phyloP scores from a whole-genome alignment of 176 grass and related monocot species.

The Zoysia japonica region DNA sequence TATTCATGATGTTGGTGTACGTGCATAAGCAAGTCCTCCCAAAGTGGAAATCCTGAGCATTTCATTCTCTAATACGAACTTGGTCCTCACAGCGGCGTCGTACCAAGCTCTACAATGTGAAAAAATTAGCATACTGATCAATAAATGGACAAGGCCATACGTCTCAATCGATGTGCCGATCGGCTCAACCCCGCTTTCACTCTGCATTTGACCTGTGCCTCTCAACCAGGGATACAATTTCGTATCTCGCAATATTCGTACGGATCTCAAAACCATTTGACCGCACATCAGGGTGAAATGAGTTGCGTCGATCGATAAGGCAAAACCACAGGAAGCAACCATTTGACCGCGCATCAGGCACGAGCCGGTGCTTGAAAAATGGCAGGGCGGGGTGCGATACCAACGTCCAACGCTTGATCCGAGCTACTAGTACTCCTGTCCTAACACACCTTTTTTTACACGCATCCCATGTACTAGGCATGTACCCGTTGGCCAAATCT shows the following conservation, averaged over 20 bases:
- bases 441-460: background rate
- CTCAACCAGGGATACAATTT: too few relatives aligned
- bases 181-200: too few relatives aligned
- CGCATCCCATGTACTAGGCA: background rate
- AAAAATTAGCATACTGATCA: too few relatives aligned
- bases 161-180: too few relatives aligned
- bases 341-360: background rate
- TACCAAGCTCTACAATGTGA: too few relatives aligned
- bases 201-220: too few relatives aligned
- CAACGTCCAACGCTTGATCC: background rate
- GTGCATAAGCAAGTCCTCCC: too few relatives aligned
- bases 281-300: too few relatives aligned
- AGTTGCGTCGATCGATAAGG: too few relatives aligned
- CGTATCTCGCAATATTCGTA: too few relatives aligned
- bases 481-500: background rate
- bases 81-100: background rate
- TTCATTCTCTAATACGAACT: background rate
- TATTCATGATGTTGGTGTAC: background rate
- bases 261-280: too few relatives aligned
- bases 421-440: background rate
- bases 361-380: background rate
- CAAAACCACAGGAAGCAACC: background rate
- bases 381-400: background rate
- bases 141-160: too few relatives aligned
- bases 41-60: background rate